These are phyloP conservation scores for Globisporangium splendens DNA, from an alignment of 352 stramenopile genomes.

Conservation along the genomic window DNA sequence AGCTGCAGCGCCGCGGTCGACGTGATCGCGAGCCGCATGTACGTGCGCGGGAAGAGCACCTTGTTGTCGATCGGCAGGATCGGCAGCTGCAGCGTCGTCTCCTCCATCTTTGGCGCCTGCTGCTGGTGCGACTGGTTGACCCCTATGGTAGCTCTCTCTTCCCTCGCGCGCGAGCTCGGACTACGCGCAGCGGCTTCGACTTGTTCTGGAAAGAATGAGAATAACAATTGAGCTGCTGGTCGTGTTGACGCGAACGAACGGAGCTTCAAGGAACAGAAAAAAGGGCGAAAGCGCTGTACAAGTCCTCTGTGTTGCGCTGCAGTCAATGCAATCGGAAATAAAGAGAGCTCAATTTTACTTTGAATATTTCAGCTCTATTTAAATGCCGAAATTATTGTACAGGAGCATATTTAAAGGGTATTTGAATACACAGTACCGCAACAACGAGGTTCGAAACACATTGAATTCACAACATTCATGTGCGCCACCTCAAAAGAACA, in stretches of 20 bases:
- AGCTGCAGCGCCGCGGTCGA: conserved; percentile 60
- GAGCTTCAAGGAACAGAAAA: conserved; percentile 1
- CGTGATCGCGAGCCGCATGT: conserved; percentile 68
- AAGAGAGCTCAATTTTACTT: no score
- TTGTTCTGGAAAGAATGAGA: conserved; percentile 11
- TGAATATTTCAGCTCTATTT: no score
- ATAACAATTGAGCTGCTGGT: background rate
- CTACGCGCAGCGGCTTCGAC: background rate
- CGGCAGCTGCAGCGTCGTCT: conserved; percentile 39
- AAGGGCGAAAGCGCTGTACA: background rate
- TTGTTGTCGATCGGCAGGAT: conserved; percentile 66
- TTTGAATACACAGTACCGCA: no score
- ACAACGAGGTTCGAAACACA: no score
- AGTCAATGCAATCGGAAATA: background rate
- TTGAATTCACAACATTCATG: no score
- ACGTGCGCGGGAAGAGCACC: conserved; percentile 74
- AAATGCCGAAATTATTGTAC: no score
- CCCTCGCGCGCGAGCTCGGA: conserved; percentile 1
- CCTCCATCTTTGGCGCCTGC: conserved; percentile 14
- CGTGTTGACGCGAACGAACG: conserved; percentile 11
- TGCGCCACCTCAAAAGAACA: no score
- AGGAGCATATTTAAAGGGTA: no score
- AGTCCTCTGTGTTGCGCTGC: background rate
- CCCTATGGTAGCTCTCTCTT: conserved; percentile 11
- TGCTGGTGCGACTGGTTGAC: conserved; percentile 16